Conservation (phyloP, 176 grass and related monocot genomes). For the Poa annua region DNA sequence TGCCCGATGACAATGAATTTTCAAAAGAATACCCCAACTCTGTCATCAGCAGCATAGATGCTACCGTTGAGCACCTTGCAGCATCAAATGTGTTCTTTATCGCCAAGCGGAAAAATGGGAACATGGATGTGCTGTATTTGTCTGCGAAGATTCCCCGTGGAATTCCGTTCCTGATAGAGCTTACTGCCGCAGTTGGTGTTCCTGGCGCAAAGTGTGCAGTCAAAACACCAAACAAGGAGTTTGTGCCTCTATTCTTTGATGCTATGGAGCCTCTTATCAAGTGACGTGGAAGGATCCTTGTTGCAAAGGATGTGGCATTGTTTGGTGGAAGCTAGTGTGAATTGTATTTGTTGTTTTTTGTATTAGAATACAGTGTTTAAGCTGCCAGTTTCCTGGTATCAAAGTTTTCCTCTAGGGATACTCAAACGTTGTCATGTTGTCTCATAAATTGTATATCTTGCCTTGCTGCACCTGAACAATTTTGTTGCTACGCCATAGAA, state of each 20-base stretch:
- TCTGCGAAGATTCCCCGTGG: conserved; percentile 65
- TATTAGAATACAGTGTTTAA: conserved; percentile 52
- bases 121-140: conserved; percentile 84
- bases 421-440: conserved; percentile 35
- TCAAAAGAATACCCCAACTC: conserved; percentile 64
- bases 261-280: conserved; percentile 78
- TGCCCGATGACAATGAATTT: conserved; percentile 85
- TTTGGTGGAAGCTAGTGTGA: conserved; percentile 42
- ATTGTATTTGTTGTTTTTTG: conserved; percentile 49
- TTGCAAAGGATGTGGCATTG: not conserved
- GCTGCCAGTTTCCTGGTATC: conserved; percentile 34
- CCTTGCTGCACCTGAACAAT: not conserved
- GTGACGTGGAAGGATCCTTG: conserved; percentile 38
- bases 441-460: conserved; percentile 50
- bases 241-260: conserved; percentile 87
- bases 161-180: conserved; percentile 88
- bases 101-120: conserved; percentile 85
- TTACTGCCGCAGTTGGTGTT: conserved; percentile 65
- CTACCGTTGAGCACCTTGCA: conserved; percentile 66
- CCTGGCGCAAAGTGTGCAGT: conserved; percentile 91
- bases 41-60: conserved; percentile 78
- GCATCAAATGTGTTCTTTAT: conserved; percentile 93
- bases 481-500: conserved; percentile 40
- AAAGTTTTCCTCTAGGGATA: conserved; percentile 30
- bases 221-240: conserved; percentile 83